These are phyloP conservation scores for Mycena amicta DNA, from an alignment of 768 basidiomycete species.

Conservation along the genomic window DNA sequence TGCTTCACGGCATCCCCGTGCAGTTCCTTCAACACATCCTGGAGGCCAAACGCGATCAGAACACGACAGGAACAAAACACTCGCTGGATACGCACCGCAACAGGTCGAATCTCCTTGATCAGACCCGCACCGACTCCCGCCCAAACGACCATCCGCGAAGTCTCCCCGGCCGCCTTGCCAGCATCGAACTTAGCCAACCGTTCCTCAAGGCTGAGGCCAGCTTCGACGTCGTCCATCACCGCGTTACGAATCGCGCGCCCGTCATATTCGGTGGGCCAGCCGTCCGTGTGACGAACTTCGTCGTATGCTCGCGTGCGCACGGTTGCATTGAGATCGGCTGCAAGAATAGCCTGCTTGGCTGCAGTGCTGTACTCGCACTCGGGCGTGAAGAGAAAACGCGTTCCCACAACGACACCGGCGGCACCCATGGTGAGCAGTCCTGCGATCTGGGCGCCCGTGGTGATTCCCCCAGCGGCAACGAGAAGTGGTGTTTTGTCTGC, in stretches of 20 bases:
- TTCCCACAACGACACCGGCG: conserved; percentile 47
- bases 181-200: no score
- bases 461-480: conserved; percentile 52
- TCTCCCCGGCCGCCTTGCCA: no score
- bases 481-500: no score
- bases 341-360: conserved; percentile 42
- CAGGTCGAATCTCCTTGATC: no score
- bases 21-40: conserved; percentile 12
- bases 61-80: neutral
- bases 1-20: conserved; percentile 3
- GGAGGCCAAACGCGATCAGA: neutral
- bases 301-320: conserved; percentile 46
- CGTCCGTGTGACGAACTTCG: conserved; percentile 34
- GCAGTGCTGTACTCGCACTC: conserved; percentile 42
- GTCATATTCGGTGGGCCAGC: no score
- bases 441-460: conserved; percentile 47
- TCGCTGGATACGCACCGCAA: conserved; percentile 13
- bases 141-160: conserved; percentile 40
- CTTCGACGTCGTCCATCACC: no score
- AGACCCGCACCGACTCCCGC: conserved; percentile 49
- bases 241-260: no score
- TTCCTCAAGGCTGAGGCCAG: no score
- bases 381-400: conserved; percentile 48
- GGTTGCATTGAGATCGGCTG: conserved; percentile 35
- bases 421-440: conserved; percentile 51